Evolutionary conservation across 208 protist species (phyloP).

Genomic region (Leishmania turanica): DNA sequence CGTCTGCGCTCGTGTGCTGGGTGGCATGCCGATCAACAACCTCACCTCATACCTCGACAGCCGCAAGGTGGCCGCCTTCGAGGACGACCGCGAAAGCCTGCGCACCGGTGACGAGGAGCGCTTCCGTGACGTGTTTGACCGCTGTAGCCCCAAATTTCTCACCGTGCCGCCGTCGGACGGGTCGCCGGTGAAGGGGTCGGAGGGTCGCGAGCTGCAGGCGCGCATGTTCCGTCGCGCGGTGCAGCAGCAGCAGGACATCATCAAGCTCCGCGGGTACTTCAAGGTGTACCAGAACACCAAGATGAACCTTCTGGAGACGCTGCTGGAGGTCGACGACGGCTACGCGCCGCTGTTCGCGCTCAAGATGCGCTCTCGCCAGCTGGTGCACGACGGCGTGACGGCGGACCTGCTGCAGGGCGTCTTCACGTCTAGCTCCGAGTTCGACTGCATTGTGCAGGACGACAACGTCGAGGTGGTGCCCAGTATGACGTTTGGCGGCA

Average conservation of each 20-base stretch:
- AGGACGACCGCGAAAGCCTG: conserved; percentile 87
- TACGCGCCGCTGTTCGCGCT: conserved; percentile 82
- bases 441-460: conserved; percentile 82
- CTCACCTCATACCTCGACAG: conserved; percentile 64
- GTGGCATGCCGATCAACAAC: conserved; percentile 79
- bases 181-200: conserved; percentile 69
- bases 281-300: conserved; percentile 91
- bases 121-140: conserved; percentile 91
- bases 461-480: conserved; percentile 87
- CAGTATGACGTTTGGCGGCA: conserved; percentile 69
- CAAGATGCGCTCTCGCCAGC: conserved; percentile 83
- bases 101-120: conserved; percentile 83
- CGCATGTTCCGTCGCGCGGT: conserved; percentile 90
- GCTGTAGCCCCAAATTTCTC: conserved; percentile 91
- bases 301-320: conserved; percentile 74
- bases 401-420: conserved; percentile 75
- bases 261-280: conserved; percentile 89
- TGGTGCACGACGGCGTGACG: conserved; percentile 86
- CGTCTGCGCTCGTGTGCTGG: conserved; percentile 80
- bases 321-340: conserved; percentile 84
- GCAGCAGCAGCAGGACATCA: conserved; percentile 90
- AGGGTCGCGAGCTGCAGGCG: conserved; percentile 87
- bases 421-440: conserved; percentile 72
- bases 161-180: conserved; percentile 60
- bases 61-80: conserved; percentile 60